Evolutionary conservation across 176 grass and related monocot species (phyloP).

Genomic region (Avena eriantha): DNA sequence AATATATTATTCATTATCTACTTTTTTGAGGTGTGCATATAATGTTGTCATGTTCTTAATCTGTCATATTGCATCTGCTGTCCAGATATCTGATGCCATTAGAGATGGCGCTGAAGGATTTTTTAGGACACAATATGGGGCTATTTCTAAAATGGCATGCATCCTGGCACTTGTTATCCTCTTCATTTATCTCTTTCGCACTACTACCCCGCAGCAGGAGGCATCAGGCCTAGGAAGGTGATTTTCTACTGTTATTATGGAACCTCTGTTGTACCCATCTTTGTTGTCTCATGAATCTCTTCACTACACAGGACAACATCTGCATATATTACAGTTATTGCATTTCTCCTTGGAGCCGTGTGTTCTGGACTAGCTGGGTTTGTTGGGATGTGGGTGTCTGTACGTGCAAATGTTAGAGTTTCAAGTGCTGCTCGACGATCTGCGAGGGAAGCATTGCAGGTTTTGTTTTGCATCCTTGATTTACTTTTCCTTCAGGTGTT

Average conservation of each 20-base stretch:
- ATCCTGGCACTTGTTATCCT: constrained; percentile 94
- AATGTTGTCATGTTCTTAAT: constrained; percentile 35
- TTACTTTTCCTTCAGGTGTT: constrained; percentile 31
- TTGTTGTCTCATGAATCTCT: constrained; percentile 37
- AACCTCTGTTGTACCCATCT: not conserved
- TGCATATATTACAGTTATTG: constrained; percentile 91
- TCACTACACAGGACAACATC: constrained; percentile 66
- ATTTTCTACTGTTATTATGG: constrained; percentile 31
- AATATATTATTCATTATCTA: constrained; percentile 11
- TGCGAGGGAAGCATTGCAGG: constrained; percentile 99
- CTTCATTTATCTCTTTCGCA: constrained; percentile 96
- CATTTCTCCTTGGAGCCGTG: constrained; percentile 95
- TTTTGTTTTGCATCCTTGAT: constrained; percentile 47
- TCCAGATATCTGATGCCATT: constrained; percentile 99
- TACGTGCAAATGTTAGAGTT: constrained; percentile 98
- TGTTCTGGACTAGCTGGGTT: constrained; percentile 98
- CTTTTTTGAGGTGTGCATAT: constrained; percentile 5
- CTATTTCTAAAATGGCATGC: constrained; percentile 96
- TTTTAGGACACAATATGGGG: constrained; percentile 96
- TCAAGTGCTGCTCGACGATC: constrained; percentile 98
- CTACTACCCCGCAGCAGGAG: constrained; percentile 84
- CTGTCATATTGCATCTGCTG: constrained; percentile 13
- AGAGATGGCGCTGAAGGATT: constrained; percentile 99
- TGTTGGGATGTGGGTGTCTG: constrained; percentile 99
- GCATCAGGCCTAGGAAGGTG: constrained; percentile 91